These are phyloP conservation scores for Ophidiomyces ophidiicola DNA, from an alignment of 2,329 filamentous ascomycete genomes.

Conservation along the genomic window DNA sequence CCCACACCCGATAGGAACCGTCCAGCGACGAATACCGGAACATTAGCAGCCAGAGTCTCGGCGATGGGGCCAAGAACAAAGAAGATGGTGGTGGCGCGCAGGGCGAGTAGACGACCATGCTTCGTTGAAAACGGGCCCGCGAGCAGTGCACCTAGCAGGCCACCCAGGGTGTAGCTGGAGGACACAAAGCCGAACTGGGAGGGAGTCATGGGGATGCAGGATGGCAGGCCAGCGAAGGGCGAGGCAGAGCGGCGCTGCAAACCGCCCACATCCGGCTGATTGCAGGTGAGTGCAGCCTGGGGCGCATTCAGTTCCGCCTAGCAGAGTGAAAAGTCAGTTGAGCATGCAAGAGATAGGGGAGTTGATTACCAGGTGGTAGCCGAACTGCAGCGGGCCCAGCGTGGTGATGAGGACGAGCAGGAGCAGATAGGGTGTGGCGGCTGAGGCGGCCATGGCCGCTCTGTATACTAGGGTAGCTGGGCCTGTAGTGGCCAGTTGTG, in stretches of 20 bases:
- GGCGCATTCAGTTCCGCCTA: constrained; percentile 92
- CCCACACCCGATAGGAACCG: constrained; percentile 70
- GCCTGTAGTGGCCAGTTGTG: too few species aligned
- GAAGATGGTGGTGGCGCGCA: constrained; percentile 64
- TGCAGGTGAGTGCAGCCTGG: constrained; percentile 84
- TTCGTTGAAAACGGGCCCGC: constrained; percentile 67
- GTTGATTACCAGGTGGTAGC: constrained; percentile 66
- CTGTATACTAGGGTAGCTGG: too few species aligned
- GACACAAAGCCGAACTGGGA: constrained; percentile 74
- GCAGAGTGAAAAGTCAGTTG: constrained; percentile 5
- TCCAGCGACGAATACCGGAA: constrained; percentile 57
- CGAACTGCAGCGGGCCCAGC: constrained; percentile 82
- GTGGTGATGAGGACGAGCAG: constrained; percentile 65
- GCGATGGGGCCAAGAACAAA: constrained; percentile 64
- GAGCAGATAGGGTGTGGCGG: constrained; percentile 62
- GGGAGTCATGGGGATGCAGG: constrained; percentile 81
- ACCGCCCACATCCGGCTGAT: constrained; percentile 43
- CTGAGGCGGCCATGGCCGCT: too few species aligned
- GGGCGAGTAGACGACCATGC: constrained; percentile 61
- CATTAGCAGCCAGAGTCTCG: constrained; percentile 58
- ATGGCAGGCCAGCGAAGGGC: constrained; percentile 31
- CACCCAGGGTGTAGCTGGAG: constrained; percentile 83
- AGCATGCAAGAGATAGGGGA: constrained; percentile 9
- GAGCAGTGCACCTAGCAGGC: constrained; percentile 67
- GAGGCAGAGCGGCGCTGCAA: constrained; percentile 2